Evolutionary conservation across 1,284 basidiomycete species (phyloP).

Genomic region (Gomphus bonarii): DNA sequence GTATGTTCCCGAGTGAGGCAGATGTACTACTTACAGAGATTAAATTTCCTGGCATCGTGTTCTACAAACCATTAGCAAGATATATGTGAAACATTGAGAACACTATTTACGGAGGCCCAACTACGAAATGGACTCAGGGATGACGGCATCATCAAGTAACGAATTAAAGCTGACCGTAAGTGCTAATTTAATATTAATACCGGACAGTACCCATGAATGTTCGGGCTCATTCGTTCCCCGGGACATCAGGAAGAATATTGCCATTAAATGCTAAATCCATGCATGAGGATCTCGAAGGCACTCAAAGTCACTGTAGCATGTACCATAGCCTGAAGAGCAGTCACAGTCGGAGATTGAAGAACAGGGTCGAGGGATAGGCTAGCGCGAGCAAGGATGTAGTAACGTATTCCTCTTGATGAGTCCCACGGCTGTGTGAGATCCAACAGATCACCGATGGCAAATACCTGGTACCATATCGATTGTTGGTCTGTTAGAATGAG

Average conservation of each 20-base stretch:
- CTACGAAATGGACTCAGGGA: slow-evolving; percentile 1
- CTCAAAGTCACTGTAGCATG: neutral
- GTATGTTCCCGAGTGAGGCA: neutral
- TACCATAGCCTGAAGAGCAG: slow-evolving; percentile 12
- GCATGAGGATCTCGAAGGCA: neutral
- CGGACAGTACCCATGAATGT: slow-evolving; percentile 9
- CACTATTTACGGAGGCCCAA: slow-evolving; percentile 15
- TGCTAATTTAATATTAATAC: slow-evolving; percentile 3
- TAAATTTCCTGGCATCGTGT: slow-evolving; percentile 11
- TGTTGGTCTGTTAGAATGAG: neutral
- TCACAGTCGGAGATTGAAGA: slow-evolving; percentile 7
- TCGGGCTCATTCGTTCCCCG: slow-evolving; percentile 4
- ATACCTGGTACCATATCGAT: neutral
- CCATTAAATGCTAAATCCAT: slow-evolving; percentile 7
- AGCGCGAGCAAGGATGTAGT: slow-evolving; percentile 5
- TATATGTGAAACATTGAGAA: neutral
- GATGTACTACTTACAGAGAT: slow-evolving; percentile 5
- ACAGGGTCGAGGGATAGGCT: slow-evolving; percentile 3
- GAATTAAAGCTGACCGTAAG: neutral
- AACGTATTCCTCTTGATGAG: neutral
- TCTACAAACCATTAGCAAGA: slow-evolving; percentile 4
- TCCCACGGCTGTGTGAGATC: slow-evolving; percentile 9
- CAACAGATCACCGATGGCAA: slow-evolving; percentile 10
- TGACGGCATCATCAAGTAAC: neutral
- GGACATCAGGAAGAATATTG: neutral